These are phyloP conservation scores for Nakaseomyces kungkrabaensis DNA, from an alignment of 1,139 yeast species.

Conservation along the genomic window DNA sequence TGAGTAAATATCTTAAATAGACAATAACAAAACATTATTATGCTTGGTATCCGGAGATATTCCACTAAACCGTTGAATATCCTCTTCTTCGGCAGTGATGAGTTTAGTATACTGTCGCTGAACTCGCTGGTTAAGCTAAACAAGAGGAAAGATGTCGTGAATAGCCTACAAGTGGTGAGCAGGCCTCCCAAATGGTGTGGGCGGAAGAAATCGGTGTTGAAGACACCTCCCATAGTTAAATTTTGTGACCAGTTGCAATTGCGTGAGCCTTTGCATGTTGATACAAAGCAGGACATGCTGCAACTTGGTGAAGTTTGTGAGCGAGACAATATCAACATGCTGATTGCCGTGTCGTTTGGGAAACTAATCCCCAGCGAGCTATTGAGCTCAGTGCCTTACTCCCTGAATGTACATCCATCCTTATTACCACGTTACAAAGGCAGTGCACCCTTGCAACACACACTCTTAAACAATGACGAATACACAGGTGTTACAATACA, in stretches of 20 bases:
- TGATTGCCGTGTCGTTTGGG: slow-evolving; percentile 88
- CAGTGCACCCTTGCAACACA: slow-evolving; percentile 80
- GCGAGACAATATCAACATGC: slow-evolving; percentile 40
- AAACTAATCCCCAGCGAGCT: slow-evolving; percentile 58
- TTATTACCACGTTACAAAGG: slow-evolving; percentile 77
- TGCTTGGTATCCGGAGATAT: not conserved
- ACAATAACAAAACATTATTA: not conserved
- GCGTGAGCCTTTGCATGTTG: slow-evolving; percentile 41
- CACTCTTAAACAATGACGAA: slow-evolving; percentile 54
- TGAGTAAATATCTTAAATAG: not conserved
- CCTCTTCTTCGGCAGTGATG: slow-evolving; percentile 77
- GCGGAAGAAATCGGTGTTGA: slow-evolving; percentile 39
- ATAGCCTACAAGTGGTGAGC: slow-evolving; percentile 51
- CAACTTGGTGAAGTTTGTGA: slow-evolving; percentile 17
- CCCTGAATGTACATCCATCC: slow-evolving; percentile 90
- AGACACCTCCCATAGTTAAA: slow-evolving; percentile 48
- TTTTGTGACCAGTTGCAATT: slow-evolving; percentile 33
- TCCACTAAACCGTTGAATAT: slow-evolving; percentile 29
- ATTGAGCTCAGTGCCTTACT: slow-evolving; percentile 40
- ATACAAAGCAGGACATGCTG: slow-evolving; percentile 44
- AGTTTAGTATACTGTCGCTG: slow-evolving; percentile 56
- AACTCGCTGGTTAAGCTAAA: slow-evolving; percentile 34
- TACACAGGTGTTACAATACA: slow-evolving; percentile 82
- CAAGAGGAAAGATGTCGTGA: slow-evolving; percentile 30
- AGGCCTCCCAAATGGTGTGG: slow-evolving; percentile 67